These are phyloP conservation scores for Allomyces macrogynus DNA, from an alignment of 192 early-diverging fungal genomes.

Conservation along the genomic window DNA sequence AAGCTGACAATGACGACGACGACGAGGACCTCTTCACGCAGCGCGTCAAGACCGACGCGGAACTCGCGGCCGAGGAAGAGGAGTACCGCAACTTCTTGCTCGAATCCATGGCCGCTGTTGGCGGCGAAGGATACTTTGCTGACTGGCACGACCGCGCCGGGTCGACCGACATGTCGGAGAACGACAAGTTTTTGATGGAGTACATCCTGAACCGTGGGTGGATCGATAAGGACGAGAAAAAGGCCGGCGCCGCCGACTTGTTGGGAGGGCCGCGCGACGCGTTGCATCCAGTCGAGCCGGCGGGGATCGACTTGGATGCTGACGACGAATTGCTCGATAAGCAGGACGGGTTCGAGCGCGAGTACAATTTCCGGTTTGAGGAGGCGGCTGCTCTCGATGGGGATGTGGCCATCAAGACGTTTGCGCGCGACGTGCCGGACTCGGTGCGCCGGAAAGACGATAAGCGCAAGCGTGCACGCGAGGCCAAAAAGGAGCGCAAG, in stretches of 20 bases:
- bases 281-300: not conserved
- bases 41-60: constrained; percentile 50
- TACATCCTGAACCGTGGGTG: constrained; percentile 86
- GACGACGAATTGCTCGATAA: constrained; percentile 60
- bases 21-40: constrained; percentile 49
- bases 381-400: constrained; percentile 25
- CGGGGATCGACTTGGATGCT: constrained; percentile 27
- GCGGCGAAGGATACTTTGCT: constrained; percentile 25
- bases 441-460: constrained; percentile 67
- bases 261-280: constrained; percentile 30
- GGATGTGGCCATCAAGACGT: constrained; percentile 30
- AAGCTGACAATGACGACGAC: constrained; percentile 30
- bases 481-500: constrained; percentile 51
- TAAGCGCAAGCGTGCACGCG: constrained; percentile 51
- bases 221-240: constrained; percentile 58
- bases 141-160: constrained; percentile 35
- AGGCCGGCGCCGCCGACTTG: constrained; percentile 49
- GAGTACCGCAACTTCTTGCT: constrained; percentile 80
- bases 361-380: constrained; percentile 87
- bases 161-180: constrained; percentile 21
- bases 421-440: constrained; percentile 63
- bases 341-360: constrained; percentile 69
- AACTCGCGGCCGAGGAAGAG: constrained; percentile 59
- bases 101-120: constrained; percentile 43
- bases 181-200: constrained; percentile 64